Percentiles rank a stretch among this genome's conserved stretches.
These are phyloP conservation scores for Rhizophlyctis rosea DNA, from an alignment of 192 early-diverging fungal species.

Conservation along the genomic window DNA sequence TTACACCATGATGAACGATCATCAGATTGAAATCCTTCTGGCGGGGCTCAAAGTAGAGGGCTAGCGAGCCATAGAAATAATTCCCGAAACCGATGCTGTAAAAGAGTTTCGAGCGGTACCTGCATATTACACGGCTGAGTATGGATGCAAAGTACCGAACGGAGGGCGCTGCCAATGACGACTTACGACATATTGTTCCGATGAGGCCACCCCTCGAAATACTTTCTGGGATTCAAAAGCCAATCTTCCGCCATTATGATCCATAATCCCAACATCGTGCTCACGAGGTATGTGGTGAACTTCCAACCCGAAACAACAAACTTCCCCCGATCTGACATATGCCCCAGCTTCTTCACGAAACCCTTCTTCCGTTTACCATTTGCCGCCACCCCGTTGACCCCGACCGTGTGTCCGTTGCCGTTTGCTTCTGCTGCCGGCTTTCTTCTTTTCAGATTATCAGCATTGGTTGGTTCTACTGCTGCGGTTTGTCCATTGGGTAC, in stretches of 20 bases:
- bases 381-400: no score
- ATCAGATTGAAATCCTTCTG: slow-evolving; percentile 39
- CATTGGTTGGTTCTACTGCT: no score
- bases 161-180: no score
- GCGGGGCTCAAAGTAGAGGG: slow-evolving; percentile 30
- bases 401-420: no score
- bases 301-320: slow-evolving; percentile 21
- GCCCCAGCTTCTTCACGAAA: no score
- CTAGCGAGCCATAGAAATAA: slow-evolving; percentile 32
- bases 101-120: slow-evolving; percentile 41
- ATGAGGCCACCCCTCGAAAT: slow-evolving; percentile 18
- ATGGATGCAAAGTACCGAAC: no score
- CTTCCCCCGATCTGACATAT: slow-evolving; percentile 16
- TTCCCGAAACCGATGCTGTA: slow-evolving; percentile 40
- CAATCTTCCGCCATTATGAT: slow-evolving; percentile 13
- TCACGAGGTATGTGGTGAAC: slow-evolving; percentile 16
- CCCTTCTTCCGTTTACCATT: no score
- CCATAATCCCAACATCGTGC: slow-evolving; percentile 15
- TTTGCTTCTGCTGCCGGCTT: no score
- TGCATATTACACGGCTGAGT: no score
- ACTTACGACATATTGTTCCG: no score
- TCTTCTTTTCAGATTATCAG: no score
- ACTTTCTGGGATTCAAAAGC: slow-evolving; percentile 8
- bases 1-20: slow-evolving; percentile 40
- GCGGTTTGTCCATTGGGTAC: no score